A percentile compares a stretch with the other conserved stretches of the same genome.
Conservation (phyloP, 192 early-diverging fungal species). For the Coemansia aciculifera region DNA sequence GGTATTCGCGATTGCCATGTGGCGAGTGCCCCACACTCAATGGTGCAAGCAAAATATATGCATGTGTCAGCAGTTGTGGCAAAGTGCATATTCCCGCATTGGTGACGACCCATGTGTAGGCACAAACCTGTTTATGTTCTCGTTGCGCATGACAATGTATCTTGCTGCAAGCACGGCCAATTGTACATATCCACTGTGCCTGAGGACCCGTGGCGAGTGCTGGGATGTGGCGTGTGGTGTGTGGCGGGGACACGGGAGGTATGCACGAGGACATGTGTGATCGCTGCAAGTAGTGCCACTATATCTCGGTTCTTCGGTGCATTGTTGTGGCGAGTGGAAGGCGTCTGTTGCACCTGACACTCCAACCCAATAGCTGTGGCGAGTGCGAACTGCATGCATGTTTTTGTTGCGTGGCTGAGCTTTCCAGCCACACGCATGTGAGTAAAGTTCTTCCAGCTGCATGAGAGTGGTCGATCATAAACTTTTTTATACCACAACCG, state of each 20-base stretch:
- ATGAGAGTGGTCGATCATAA: background rate
- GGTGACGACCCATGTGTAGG: slow-evolving; percentile 5
- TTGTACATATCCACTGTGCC: slow-evolving; percentile 7
- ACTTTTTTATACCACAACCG: background rate
- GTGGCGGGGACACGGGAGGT: background rate
- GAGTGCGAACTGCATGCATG: slow-evolving; percentile 2
- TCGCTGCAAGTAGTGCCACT: slow-evolving; percentile 5
- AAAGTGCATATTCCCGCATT: slow-evolving; percentile 19
- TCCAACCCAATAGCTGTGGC: background rate
- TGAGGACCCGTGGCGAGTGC: slow-evolving; percentile 9
- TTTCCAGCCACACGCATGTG: background rate
- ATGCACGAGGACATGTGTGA: background rate
- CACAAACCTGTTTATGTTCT: slow-evolving; percentile 1
- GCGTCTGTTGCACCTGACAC: no score
- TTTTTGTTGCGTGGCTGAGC: background rate
- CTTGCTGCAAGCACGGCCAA: slow-evolving; percentile 6
- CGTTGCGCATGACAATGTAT: background rate
- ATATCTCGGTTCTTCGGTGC: background rate
- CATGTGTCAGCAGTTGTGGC: slow-evolving; percentile 29
- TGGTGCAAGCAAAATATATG: background rate
- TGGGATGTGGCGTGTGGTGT: background rate
- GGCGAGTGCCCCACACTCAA: slow-evolving; percentile 15
- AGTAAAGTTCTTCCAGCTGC: background rate
- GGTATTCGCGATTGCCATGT: slow-evolving; percentile 24
- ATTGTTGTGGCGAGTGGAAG: slow-evolving; percentile 17